Percentiles rank a stretch among this genome's conserved stretches.
These are phyloP conservation scores for Wallacemonas collosoma DNA, from an alignment of 208 protist genomes.

Conservation along the genomic window DNA sequence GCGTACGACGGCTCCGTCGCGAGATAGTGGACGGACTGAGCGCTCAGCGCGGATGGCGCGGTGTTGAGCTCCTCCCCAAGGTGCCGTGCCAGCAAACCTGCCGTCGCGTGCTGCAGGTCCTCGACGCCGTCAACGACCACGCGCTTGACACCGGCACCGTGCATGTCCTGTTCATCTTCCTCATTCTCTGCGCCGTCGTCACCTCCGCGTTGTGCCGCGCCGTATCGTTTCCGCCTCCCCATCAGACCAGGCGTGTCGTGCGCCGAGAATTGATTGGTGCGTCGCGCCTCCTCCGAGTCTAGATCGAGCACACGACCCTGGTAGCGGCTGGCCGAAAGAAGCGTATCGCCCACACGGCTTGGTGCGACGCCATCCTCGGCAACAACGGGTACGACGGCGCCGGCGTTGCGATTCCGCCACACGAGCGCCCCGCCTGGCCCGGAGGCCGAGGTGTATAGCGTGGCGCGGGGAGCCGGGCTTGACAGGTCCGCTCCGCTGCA, in stretches of 20 bases:
- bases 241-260: conserved; percentile 4
- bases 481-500: background rate
- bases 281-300: conserved; percentile 6
- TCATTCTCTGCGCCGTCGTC: conserved; percentile 14
- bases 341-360: conserved; percentile 1
- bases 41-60: conserved; percentile 5
- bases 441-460: background rate
- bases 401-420: conserved; percentile 4
- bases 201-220: background rate
- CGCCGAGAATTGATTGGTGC: background rate
- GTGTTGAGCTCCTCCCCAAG: conserved; percentile 9
- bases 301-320: conserved; percentile 5
- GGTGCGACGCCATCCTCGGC: conserved; percentile 10
- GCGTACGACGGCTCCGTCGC: background rate
- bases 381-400: background rate
- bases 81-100: conserved; percentile 29
- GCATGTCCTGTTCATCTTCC: conserved; percentile 18
- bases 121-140: conserved; percentile 30
- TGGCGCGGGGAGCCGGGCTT: too few species aligned
- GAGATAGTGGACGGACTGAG: conserved; percentile 14
- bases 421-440: background rate
- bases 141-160: conserved; percentile 10
- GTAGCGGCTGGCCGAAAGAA: background rate
- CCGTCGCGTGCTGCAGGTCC: conserved; percentile 28
- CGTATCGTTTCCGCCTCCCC: background rate